Base-by-base conservation (phyloP, 1,284 basidiomycete genomes). In the Inonotus hispidus region DNA sequence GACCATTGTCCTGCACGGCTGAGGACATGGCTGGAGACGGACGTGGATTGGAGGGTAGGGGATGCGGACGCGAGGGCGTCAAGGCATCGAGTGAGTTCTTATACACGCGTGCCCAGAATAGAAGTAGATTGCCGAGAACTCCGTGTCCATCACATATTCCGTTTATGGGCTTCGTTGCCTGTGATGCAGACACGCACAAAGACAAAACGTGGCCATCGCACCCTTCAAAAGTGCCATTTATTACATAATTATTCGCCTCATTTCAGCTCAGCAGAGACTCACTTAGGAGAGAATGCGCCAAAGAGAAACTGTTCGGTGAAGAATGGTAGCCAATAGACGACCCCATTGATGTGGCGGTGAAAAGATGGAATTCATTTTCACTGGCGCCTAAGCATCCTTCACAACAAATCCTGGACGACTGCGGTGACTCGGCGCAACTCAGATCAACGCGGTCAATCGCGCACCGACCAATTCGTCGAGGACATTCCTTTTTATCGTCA, bases 1-100 rank as follows among this genome's bases (percentile, higher is more conserved):
- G 56, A 21, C 46, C 57, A 10, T n/a, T 27, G 41, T 63, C 58
- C 25, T 32, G 37, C 61, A 62, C 59, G 56, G 61, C 25, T 43
- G 23, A n/a, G 29, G 27, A n/a, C 10, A 27, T 25, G 32, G 11
- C 25, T n/a, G 49, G 49, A 52, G 14, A 11, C 25, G 46, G 54
- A 29, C 27, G 59, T 61, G 35, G 53, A 29, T 13, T 19, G 43
- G 6, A 10, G 47, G 19, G 11, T 23, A 56, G 43, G 58, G 32
- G 52, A 32, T 60, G 38, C 27, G 43, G 21, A 27, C 35, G 27
- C 21, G 27, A 21, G 16, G 23, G 27, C 46, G 29, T 27, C 11
- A 52, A 37, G 38, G 50, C 58, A 27, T 21, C 35, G 41, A 41
- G 14, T 39, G 41, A 41, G 14, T 39, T 38, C 29, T 49, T 46